Base-by-base conservation (phyloP, 768 basidiomycete species). In the Suillus subluteus region DNA sequence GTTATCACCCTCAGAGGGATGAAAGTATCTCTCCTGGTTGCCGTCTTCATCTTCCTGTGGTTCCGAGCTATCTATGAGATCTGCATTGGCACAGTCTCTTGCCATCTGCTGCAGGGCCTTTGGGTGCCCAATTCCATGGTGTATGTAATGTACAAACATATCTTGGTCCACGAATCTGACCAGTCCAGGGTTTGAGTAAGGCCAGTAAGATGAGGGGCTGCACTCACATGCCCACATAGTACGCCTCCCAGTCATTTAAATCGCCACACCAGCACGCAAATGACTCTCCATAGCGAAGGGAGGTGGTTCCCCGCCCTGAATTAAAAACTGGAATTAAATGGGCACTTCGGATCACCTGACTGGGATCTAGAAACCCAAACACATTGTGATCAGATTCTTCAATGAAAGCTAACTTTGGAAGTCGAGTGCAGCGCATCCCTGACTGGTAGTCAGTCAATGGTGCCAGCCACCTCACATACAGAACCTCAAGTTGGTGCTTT, bases 191-290 rank as follows among this genome's bases (percentile, higher is more conserved):
- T n/a, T n/a, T n/a, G n/a, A n/a, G n/a, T n/a, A n/a, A n/a, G n/a
- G n/a, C n/a, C n/a, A n/a, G n/a, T n/a, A n/a, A n/a, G n/a, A n/a
- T n/a, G n/a, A n/a, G n/a, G n/a, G n/a, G n/a, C n/a, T n/a, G 41
- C 15, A 41, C 44, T 46, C 44, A 74, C 75, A 71, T 50, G 40
- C 70, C 71, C 15, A 76, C 66, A 66, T 73, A 75, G 62, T 65
- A 73, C 50, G 46, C 58, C 8, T 43, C 41, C 62, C 65, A 74
- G 32, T 74, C 73, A 41, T 54, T 58, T 7, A 65, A 37, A 32
- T 52, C 52, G 35, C 58, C 65, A 21, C 37, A 40, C 2, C 13
- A 2, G 21, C 6, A 40, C 23, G 4, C 23, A 8, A 15, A 18
- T 4, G 7, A 64, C 70, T 6, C 4, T 43, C 16, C 4, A 43